phyloP scores from a whole-genome alignment of 129 eudicot genomes.

The Solidago caesia region DNA sequence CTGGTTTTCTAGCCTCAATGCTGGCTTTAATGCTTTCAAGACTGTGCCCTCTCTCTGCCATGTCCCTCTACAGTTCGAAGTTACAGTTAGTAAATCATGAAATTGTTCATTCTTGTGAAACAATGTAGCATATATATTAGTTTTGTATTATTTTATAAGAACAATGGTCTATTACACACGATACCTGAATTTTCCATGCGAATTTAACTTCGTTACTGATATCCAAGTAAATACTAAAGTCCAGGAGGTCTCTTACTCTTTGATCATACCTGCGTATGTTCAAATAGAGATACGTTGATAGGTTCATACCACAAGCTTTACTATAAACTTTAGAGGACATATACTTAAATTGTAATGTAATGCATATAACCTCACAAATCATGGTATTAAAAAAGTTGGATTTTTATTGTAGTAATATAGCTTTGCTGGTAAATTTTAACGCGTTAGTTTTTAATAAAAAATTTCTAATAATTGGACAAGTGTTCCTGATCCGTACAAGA shows the following conservation, averaged over 20 bases:
- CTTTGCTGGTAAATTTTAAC: not conserved
- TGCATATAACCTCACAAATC: conserved; percentile 3
- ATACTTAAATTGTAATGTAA: not conserved
- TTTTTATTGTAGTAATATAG: not conserved
- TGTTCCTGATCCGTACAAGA: not conserved
- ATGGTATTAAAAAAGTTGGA: not conserved
- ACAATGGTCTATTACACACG: not conserved
- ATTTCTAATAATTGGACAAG: too few relatives aligned
- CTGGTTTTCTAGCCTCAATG: conserved; percentile 96
- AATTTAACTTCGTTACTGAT: conserved; percentile 95
- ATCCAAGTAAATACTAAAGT: conserved; percentile 95
- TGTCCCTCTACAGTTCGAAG: conserved; percentile 71
- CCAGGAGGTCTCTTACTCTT: conserved; percentile 88
- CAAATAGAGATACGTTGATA: not conserved
- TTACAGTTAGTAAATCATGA: not conserved
- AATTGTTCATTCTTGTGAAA: not conserved
- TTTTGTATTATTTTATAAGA: not conserved
- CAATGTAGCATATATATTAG: not conserved
- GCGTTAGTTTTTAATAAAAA: not conserved
- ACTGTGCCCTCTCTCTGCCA: conserved; percentile 99
- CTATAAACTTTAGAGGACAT: not conserved
- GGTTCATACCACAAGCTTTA: conserved; percentile 1
- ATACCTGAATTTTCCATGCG: conserved; percentile 98
- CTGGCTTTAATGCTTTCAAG: conserved; percentile 96
- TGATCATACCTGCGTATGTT: conserved; percentile 57